Base-by-base conservation (phyloP, 2,329 filamentous ascomycete genomes). In the Mollisia scopiformis region DNA sequence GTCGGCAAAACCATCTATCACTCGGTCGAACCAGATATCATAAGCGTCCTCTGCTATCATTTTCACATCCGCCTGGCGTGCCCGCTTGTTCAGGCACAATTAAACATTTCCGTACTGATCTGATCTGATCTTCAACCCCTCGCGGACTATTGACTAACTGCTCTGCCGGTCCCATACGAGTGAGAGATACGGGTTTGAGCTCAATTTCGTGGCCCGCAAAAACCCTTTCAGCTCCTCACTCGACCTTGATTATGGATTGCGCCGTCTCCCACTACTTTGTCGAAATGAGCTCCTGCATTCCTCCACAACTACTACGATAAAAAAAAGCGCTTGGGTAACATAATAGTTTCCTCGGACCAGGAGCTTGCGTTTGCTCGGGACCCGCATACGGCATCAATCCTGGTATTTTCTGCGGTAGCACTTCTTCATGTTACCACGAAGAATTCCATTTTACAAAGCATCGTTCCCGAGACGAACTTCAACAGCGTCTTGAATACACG, bases 331-430 rank as follows among this genome's bases (percentile, higher is more conserved):
- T 47, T 55, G 53, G 39, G 37, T 23, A 55, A 57, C 14, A 59
- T 57, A 55, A 37, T 37, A 11, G 31, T 33, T 13, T 61, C 57
- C 28, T 57, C 35, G 51, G 50, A 19, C 28, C 50, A 59, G 57
- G 55, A 31, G 55, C 59, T 54, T 65, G 63, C 58, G 57, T 65
- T 61, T 65, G 53, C 55, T 62, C 59, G 47, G 59, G 63, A 62
- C 61, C 62, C 62, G 62, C 67, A n/a, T 63, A 61, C 65, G 58
- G 63, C 63, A 52, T 61, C 51, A 53, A 67, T 57, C 66, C 66
- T 59, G 57, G 65, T 58, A 52, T 59, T 65, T 67, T 66, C 56
- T 66, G 62, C 63, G 49, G 56, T 62, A 50, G 59, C 63, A 37
- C 58, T 64, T 62, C 16, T n/a, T 63, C 62, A 67, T 66, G 62